These are phyloP conservation scores for Phascolomyces articulosus DNA, from an alignment of 371 early-diverging fungal species.

Conservation along the genomic window DNA sequence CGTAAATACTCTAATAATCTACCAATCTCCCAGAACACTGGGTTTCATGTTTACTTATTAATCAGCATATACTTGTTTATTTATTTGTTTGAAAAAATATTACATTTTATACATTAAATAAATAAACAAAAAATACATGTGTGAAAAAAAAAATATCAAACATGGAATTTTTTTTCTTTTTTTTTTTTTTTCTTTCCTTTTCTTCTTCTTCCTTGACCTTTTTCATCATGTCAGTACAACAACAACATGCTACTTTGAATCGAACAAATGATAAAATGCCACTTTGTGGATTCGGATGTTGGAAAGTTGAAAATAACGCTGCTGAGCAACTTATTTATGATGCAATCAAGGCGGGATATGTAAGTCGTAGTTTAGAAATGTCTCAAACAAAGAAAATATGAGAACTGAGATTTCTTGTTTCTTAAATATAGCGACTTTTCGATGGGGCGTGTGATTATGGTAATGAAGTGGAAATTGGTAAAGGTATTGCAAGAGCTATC, in stretches of 20 bases:
- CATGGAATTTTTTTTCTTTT: not conserved
- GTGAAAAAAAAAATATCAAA: not conserved
- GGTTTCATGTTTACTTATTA: too few relatives aligned
- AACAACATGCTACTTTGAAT: constrained; percentile 17
- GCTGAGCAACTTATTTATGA: constrained; percentile 37
- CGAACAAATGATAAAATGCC: constrained; percentile 40
- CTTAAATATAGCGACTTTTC: constrained; percentile 21
- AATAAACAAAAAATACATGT: not conserved
- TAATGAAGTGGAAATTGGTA: constrained; percentile 72
- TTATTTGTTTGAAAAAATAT: not conserved
- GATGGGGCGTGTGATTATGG: constrained; percentile 47
- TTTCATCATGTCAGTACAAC: constrained; percentile 5
- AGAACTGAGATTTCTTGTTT: not conserved
- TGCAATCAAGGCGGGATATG: constrained; percentile 41
- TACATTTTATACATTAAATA: too few relatives aligned
- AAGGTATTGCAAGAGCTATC: constrained; percentile 48
- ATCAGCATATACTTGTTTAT: too few relatives aligned
- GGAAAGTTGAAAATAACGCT: constrained; percentile 26
- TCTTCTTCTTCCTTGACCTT: not conserved
- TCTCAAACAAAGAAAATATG: too few relatives aligned
- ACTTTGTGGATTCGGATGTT: constrained; percentile 34
- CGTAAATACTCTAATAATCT: too few relatives aligned
- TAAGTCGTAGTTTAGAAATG: not conserved
- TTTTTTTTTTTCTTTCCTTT: not conserved
- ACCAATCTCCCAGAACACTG: too few relatives aligned